A percentile compares a stretch with the other conserved stretches of the same genome.
Conservation (phyloP, 2,329 filamentous ascomycete species). For the Pseudogymnoascus sp. region DNA sequence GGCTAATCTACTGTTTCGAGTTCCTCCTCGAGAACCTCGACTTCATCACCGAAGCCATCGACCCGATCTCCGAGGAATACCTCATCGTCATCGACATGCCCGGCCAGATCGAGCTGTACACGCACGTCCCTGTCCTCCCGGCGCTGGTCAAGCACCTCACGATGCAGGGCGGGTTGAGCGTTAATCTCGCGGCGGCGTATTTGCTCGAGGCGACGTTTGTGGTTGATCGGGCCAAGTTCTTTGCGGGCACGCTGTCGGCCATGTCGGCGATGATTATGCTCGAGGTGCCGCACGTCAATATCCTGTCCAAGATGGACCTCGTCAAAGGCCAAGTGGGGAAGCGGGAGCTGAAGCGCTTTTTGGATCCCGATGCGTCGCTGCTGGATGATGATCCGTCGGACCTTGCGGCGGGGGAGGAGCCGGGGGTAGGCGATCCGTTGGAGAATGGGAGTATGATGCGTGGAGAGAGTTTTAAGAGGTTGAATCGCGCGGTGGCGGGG, state of each 20-base stretch:
- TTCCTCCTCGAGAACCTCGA: slow-evolving; percentile 92
- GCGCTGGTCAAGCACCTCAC: slow-evolving; percentile 75
- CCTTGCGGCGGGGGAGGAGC: slow-evolving; percentile 32
- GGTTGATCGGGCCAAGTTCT: slow-evolving; percentile 93
- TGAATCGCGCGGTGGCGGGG: slow-evolving; percentile 82
- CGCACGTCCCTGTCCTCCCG: slow-evolving; percentile 87
- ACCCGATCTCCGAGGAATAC: slow-evolving; percentile 85
- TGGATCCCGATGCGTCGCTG: slow-evolving; percentile 75
- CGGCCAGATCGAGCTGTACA: slow-evolving; percentile 97
- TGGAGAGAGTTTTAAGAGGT: slow-evolving; percentile 68
- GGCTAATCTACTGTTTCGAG: slow-evolving; percentile 93
- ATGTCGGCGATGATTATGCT: slow-evolving; percentile 99
- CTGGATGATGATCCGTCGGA: slow-evolving; percentile 67
- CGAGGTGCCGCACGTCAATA: slow-evolving; percentile 92
- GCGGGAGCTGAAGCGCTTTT: slow-evolving; percentile 80
- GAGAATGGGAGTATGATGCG: slow-evolving; percentile 69
- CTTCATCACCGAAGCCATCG: slow-evolving; percentile 78
- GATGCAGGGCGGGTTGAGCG: slow-evolving; percentile 70
- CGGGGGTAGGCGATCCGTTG: slow-evolving; percentile 43
- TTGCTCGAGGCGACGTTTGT: slow-evolving; percentile 94
- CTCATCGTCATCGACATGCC: slow-evolving; percentile 98
- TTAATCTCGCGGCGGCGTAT: slow-evolving; percentile 88
- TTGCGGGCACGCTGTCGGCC: slow-evolving; percentile 86
- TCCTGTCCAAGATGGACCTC: slow-evolving; percentile 96
- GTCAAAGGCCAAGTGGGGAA: slow-evolving; percentile 83